phyloP scores from a whole-genome alignment of 768 basidiomycete species.

The Boletus vermiculosoides region DNA sequence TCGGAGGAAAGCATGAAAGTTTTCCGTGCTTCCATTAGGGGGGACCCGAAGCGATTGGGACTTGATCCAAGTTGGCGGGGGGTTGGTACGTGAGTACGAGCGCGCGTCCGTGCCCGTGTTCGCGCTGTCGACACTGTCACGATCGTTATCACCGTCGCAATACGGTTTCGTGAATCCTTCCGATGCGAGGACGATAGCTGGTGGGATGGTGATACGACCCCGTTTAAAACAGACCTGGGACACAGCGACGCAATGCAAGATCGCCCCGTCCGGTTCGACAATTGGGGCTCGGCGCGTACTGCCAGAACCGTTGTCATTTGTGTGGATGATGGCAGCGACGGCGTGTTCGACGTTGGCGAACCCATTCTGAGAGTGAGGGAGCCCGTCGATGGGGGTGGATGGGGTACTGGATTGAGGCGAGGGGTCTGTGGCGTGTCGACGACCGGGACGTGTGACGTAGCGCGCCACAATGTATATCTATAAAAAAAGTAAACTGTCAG shows the following conservation, averaged over 20 bases:
- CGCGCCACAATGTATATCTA: constrained; percentile 65
- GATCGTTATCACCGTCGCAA: background rate
- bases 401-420: constrained; percentile 30
- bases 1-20: constrained; percentile 42
- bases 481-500: background rate
- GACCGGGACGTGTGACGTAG: constrained; percentile 55
- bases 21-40: constrained; percentile 20
- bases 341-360: constrained; percentile 14
- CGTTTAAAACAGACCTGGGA: constrained; percentile 68
- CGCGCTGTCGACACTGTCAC: background rate
- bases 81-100: constrained; percentile 34
- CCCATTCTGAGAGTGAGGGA: background rate
- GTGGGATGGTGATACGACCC: constrained; percentile 72
- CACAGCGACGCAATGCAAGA: constrained; percentile 61
- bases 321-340: constrained; percentile 8
- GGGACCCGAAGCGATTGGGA: constrained; percentile 23
- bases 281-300: constrained; percentile 7
- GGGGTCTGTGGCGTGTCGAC: background rate
- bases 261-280: constrained; percentile 47
- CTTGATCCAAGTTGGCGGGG: constrained; percentile 29
- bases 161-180: constrained; percentile 51
- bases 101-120: constrained; percentile 9
- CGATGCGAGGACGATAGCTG: constrained; percentile 54
- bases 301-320: background rate
- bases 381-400: constrained; percentile 16